A percentile compares a stretch with the other conserved stretches of the same genome.
These are phyloP conservation scores for Ramaria sp. DNA, from an alignment of 768 basidiomycete species.

Conservation along the genomic window DNA sequence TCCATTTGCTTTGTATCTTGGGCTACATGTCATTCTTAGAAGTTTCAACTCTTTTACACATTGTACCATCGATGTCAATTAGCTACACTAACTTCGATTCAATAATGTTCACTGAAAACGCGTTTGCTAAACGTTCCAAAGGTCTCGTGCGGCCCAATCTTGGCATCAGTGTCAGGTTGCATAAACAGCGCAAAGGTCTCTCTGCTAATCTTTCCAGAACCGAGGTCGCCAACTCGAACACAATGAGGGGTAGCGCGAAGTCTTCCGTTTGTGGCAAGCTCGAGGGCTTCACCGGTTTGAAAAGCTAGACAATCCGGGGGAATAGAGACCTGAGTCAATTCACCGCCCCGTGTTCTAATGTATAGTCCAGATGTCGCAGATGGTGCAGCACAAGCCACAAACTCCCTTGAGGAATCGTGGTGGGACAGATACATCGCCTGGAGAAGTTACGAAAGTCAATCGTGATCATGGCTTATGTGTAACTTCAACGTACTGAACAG, in stretches of 20 bases:
- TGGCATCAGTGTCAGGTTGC: constrained; percentile 78
- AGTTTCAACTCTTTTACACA: background rate
- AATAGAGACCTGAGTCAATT: constrained; percentile 75
- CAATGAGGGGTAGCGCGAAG: constrained; percentile 93
- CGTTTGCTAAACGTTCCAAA: constrained; percentile 88
- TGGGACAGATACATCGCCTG: constrained; percentile 79
- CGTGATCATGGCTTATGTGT: background rate
- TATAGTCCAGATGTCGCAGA: constrained; percentile 78
- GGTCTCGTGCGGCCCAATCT: constrained; percentile 56
- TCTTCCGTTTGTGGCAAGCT: constrained; percentile 71
- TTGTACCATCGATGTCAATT: background rate
- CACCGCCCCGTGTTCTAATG: constrained; percentile 75
- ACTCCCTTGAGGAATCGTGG: constrained; percentile 28
- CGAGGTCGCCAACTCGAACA: constrained; percentile 57
- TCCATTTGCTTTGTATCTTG: background rate
- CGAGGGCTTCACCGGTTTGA: constrained; percentile 93
- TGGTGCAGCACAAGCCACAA: constrained; percentile 49
- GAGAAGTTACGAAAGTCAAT: constrained; percentile 1
- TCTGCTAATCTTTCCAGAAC: constrained; percentile 45
- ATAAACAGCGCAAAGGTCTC: constrained; percentile 88
- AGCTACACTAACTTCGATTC: constrained; percentile 9
- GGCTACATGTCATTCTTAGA: constrained; percentile 12
- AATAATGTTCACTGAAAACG: constrained; percentile 57
- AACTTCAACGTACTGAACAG: constrained; percentile 48
- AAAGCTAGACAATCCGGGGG: constrained; percentile 82